Conservation (phyloP, 495 filamentous ascomycete species). For the Schizothecium vesticola region DNA sequence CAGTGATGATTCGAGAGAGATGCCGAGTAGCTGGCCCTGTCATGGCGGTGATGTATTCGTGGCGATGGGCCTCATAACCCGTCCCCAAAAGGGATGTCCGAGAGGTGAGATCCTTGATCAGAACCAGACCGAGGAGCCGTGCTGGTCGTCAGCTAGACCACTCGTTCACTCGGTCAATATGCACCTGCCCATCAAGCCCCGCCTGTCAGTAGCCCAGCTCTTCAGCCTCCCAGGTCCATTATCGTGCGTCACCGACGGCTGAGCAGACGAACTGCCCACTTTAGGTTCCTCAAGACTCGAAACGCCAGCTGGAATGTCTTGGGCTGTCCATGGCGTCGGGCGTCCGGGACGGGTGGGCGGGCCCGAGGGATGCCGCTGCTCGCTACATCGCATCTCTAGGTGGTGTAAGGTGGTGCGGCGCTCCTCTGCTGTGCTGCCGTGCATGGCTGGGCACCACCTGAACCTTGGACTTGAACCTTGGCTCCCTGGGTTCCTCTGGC, state of each 20-base stretch:
- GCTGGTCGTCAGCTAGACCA: neutral
- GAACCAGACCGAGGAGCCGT: neutral
- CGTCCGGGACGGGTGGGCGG: neutral
- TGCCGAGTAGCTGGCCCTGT: too few species aligned
- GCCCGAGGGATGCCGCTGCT: neutral
- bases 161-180: neutral
- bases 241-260: neutral
- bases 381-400: neutral
- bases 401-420: neutral
- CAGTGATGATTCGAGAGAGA: neutral
- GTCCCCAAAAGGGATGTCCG: neutral
- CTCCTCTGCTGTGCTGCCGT: neutral
- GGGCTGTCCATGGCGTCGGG: neutral
- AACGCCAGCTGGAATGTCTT: neutral
- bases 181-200: neutral
- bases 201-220: neutral
- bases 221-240: neutral
- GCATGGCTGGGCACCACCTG: neutral
- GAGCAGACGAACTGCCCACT: too few species aligned
- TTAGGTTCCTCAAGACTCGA: too few species aligned
- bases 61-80: neutral
- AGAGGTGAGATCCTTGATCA: neutral
- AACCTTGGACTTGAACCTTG: neutral
- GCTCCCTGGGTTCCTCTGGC: neutral
- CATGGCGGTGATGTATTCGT: neutral